These are phyloP conservation scores for Veloporphyrellus conicus DNA, from an alignment of 1,284 basidiomycete species.

Conservation along the genomic window DNA sequence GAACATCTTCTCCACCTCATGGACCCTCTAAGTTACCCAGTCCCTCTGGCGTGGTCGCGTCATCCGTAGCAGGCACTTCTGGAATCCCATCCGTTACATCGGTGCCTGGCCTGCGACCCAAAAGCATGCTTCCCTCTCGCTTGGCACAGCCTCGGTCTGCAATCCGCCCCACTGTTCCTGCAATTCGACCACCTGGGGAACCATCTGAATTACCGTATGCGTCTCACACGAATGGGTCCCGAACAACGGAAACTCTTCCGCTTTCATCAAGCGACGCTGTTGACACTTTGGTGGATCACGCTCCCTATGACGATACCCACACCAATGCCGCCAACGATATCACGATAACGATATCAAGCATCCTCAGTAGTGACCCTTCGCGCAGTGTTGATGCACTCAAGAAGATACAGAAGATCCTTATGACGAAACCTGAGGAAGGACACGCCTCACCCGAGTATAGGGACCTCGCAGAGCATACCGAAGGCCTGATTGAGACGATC, in stretches of 20 bases:
- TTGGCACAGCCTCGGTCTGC: conserved; percentile 55
- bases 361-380: conserved; percentile 78
- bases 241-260: conserved; percentile 10
- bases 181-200: conserved; percentile 24
- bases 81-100: conserved; percentile 43
- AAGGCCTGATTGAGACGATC: conserved; percentile 84
- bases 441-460: conserved; percentile 63
- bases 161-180: conserved; percentile 24
- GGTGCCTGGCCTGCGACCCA: conserved; percentile 49
- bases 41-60: conserved; percentile 20
- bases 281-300: conserved; percentile 29
- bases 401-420: conserved; percentile 78
- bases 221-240: conserved; percentile 22
- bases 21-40: conserved; percentile 24
- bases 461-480: conserved; percentile 78
- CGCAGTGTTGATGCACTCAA: conserved; percentile 93
- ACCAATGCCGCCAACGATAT: conserved; percentile 50
- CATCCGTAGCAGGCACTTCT: conserved; percentile 36
- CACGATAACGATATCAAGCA: conserved; percentile 74
- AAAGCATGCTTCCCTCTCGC: conserved; percentile 66
- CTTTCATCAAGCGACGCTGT: conserved; percentile 22
- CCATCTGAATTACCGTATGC: conserved; percentile 32
- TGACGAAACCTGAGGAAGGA: conserved; percentile 69
- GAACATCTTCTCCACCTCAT: conserved; percentile 48
- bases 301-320: conserved; percentile 20